Evolutionary conservation across 2,329 filamentous ascomycete genomes (phyloP).

Genomic region (Pseudopyrenochaeta lycopersici): DNA sequence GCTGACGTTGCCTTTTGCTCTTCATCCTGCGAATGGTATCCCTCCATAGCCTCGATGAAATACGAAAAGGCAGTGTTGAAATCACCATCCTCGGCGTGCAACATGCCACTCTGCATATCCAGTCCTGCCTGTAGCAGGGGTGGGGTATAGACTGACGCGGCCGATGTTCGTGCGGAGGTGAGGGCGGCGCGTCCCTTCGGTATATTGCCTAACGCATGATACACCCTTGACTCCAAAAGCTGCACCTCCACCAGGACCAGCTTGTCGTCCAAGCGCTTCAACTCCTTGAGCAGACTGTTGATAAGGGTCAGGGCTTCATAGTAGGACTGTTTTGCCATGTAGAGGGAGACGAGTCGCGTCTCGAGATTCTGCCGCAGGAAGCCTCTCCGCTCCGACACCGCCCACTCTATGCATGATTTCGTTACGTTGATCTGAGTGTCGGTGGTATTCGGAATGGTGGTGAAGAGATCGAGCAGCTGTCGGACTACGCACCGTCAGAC

Average conservation of each 20-base stretch:
- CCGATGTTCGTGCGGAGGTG: constrained; percentile 92
- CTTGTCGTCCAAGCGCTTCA: constrained; percentile 98
- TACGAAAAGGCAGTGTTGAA: constrained; percentile 99
- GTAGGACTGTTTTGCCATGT: constrained; percentile 97
- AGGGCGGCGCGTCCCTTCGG: constrained; percentile 94
- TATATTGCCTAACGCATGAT: constrained; percentile 96
- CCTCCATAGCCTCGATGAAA: constrained; percentile 98
- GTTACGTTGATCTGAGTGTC: constrained; percentile 95
- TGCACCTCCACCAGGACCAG: constrained; percentile 97
- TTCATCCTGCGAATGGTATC: constrained; percentile 94
- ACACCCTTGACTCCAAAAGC: constrained; percentile 94
- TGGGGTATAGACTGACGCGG: constrained; percentile 96
- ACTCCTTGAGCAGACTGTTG: constrained; percentile 93
- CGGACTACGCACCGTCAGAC: constrained; percentile 70
- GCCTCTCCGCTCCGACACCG: constrained; percentile 88
- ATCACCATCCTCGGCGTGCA: constrained; percentile 97
- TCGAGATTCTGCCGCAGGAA: constrained; percentile 99
- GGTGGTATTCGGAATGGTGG: constrained; percentile 90
- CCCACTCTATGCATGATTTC: constrained; percentile 99
- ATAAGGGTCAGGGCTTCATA: constrained; percentile 97
- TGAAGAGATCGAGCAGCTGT: constrained; percentile 94
- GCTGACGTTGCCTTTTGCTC: constrained; percentile 90
- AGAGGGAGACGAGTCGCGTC: constrained; percentile 89
- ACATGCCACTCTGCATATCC: constrained; percentile 99
- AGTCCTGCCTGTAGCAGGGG: constrained; percentile 93